Base-by-base conservation (phyloP, 495 filamentous ascomycete species). In the Cudoniella acicularis region DNA sequence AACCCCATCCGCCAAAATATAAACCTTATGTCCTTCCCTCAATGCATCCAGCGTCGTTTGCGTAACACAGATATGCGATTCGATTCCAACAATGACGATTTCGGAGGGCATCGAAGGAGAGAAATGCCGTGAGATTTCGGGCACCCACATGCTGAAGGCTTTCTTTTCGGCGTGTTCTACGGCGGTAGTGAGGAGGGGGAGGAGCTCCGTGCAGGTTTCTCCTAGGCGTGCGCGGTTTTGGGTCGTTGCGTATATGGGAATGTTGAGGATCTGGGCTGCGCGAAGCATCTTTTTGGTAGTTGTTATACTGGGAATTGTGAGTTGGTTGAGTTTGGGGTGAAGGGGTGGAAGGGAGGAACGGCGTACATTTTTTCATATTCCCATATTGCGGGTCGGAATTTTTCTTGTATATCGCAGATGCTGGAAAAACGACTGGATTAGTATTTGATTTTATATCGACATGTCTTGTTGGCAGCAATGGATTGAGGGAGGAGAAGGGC, bases 391-490 rank as follows among this genome's bases (percentile, higher is more conserved):
- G 77, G 72, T 45, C 91, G 82, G 77, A 98, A 98, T 69, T 89
- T 92, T 62, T 96, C 92, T 79, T 98, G 94, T 62, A 97, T 81
- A 66, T 98, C 94, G 77, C 94, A 98, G 66, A 98, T 81, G 64
- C 93, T 98, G 64, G 27, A 9, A 9, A 1, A 10, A 42, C n/a
- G 1, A n/a, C n/a, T n/a, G n/a, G n/a, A n/a, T n/a, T n/a, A n/a
- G n/a, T n/a, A n/a, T n/a, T n/a, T n/a, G n/a, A n/a, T n/a, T n/a
- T n/a, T n/a, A n/a, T n/a, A n/a, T n/a, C n/a, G n/a, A n/a, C n/a
- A n/a, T n/a, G n/a, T 30, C 9, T 2, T 8, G 20, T 30, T 10
- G 24, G 58, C 46, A 58, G 46, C 58, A 13, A 10, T 20, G n/a
- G 55, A 10, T 20, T 11, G 24, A n/a, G 11, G 1, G 27, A 10